phyloP scores from a whole-genome alignment of 2,329 filamentous ascomycete genomes.

The Xylaria sp. region DNA sequence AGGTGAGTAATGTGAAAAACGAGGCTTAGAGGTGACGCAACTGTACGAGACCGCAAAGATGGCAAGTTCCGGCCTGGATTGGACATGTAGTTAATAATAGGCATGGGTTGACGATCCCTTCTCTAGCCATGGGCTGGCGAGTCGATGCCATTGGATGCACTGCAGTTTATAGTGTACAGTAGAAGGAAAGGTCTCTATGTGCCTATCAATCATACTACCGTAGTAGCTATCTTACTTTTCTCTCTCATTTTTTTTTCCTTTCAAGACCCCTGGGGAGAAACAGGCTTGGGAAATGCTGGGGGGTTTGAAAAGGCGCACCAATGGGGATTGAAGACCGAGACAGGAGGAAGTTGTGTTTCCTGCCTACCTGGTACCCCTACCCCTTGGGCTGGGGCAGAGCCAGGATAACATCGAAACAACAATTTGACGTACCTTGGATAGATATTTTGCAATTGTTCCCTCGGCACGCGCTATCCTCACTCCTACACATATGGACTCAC shows the following conservation, averaged over 20 bases:
- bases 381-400: not conserved
- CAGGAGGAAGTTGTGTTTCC: conserved; percentile 1
- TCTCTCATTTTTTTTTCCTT: not conserved
- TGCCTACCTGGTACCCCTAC: not conserved
- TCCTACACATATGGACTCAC: conserved; percentile 1
- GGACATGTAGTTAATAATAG: conserved; percentile 1
- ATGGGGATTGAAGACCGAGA: conserved; percentile 2
- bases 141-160: not conserved
- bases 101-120: conserved; percentile 1
- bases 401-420: not conserved
- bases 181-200: not conserved
- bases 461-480: too few relatives aligned
- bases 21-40: conserved; percentile 12
- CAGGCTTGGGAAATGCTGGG: not conserved
- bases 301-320: conserved; percentile 11
- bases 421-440: too few relatives aligned
- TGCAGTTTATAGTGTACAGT: too few relatives aligned
- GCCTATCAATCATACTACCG: too few relatives aligned
- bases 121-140: not conserved
- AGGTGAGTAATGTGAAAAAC: not conserved
- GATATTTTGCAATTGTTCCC: too few relatives aligned
- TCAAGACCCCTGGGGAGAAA: not conserved
- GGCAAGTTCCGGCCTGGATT: conserved; percentile 1
- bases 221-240: too few relatives aligned
- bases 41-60: not conserved